phyloP scores from a whole-genome alignment of 176 grass and related monocot species.

The Musa troglodytarum region DNA sequence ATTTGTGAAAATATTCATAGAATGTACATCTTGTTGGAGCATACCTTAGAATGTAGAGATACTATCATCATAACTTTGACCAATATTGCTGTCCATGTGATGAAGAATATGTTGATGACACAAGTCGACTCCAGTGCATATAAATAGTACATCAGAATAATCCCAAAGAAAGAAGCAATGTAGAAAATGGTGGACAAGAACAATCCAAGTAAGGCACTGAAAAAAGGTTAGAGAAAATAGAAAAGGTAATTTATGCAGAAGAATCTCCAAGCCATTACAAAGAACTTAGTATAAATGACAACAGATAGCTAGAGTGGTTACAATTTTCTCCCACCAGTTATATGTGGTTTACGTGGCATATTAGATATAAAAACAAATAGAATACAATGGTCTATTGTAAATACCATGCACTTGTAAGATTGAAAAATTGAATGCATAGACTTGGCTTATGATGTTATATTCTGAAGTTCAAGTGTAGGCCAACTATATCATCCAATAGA shows the following conservation, averaged over 20 bases:
- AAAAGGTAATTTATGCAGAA: not conserved
- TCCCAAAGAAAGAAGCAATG: constrained; percentile 58
- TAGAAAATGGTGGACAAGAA: constrained; percentile 73
- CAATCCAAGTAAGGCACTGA: constrained; percentile 64
- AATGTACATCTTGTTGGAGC: not conserved
- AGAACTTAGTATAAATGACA: not conserved
- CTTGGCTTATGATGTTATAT: too few relatives aligned
- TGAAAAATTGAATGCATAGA: too few relatives aligned
- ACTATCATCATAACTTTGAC: constrained; percentile 66
- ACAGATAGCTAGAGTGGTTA: too few relatives aligned
- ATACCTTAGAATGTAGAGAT: constrained; percentile 87
- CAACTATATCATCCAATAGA: too few relatives aligned
- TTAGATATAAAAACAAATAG: too few relatives aligned
- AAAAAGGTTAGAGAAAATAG: not conserved
- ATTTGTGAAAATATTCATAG: too few relatives aligned
- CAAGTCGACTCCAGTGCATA: constrained; percentile 53
- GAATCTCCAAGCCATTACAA: not conserved
- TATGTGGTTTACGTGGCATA: too few relatives aligned
- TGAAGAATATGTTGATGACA: constrained; percentile 72
- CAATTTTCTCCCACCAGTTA: too few relatives aligned
- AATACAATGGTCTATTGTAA: too few relatives aligned
- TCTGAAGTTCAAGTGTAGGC: too few relatives aligned
- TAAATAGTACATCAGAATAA: constrained; percentile 46
- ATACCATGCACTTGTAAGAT: too few relatives aligned
- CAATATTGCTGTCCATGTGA: constrained; percentile 71